phyloP scores from a whole-genome alignment of 2,329 filamentous ascomycete genomes.

The Cladosporium sp. region DNA sequence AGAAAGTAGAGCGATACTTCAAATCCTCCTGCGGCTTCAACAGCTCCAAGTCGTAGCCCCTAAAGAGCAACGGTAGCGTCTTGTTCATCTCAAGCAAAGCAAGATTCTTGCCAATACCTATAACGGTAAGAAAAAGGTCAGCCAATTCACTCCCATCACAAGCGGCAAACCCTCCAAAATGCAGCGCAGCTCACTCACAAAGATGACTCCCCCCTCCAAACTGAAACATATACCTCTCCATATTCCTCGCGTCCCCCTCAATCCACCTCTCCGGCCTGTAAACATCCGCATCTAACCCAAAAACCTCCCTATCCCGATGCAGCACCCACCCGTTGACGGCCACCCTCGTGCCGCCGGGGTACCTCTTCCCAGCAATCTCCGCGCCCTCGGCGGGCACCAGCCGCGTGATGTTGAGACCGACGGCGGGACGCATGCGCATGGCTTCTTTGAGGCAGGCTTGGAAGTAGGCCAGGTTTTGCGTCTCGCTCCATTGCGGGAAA shows the following conservation, averaged over 20 bases:
- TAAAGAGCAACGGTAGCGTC: slow-evolving; percentile 37
- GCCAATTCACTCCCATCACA: slow-evolving; percentile 13
- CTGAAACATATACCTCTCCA: slow-evolving; percentile 68
- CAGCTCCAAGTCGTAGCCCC: slow-evolving; percentile 53
- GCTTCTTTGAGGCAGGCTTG: slow-evolving; percentile 75
- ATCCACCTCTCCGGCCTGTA: slow-evolving; percentile 68
- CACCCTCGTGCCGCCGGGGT: slow-evolving; percentile 68
- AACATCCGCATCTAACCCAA: slow-evolving; percentile 61
- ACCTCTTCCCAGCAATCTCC: slow-evolving; percentile 56
- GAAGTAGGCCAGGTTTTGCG: slow-evolving; percentile 67
- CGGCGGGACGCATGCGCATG: slow-evolving; percentile 70
- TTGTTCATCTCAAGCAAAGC: slow-evolving; percentile 48
- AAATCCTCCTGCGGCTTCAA: slow-evolving; percentile 48
- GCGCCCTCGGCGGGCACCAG: slow-evolving; percentile 49
- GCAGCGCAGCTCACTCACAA: slow-evolving; percentile 14
- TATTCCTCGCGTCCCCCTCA: slow-evolving; percentile 55
- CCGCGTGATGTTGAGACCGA: slow-evolving; percentile 63
- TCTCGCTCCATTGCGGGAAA: slow-evolving; percentile 58
- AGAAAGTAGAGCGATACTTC: slow-evolving; percentile 55
- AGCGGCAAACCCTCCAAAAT: too few species aligned
- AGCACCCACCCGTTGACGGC: slow-evolving; percentile 73
- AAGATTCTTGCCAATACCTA: slow-evolving; percentile 59
- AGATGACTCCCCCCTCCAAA: slow-evolving; percentile 64
- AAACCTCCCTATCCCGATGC: slow-evolving; percentile 63
- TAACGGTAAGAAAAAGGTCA: background rate